Evolutionary conservation across 2,329 filamentous ascomycete genomes (phyloP).

Genomic region (Pestalotiopsis sp.): DNA sequence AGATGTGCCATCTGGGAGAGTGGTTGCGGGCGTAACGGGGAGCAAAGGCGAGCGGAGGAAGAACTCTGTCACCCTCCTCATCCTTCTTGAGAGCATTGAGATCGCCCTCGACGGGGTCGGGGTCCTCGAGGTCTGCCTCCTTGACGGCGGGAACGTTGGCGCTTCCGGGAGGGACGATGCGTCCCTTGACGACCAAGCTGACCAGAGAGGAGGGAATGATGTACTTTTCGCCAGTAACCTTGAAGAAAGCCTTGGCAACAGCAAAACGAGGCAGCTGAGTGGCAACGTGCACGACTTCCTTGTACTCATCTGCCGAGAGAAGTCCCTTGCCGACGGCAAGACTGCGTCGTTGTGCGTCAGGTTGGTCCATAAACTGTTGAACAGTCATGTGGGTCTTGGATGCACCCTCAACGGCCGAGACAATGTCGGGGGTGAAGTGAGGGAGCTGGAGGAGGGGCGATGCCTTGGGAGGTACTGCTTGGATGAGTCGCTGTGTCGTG

Average conservation of each 20-base stretch:
- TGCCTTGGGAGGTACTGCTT: conserved; percentile 80
- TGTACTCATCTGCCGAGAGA: conserved; percentile 76
- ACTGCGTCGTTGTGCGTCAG: conserved; percentile 72
- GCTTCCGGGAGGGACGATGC: conserved; percentile 86
- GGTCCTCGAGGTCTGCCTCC: conserved; percentile 81
- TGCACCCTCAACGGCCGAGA: conserved; percentile 71
- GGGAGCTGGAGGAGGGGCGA: conserved; percentile 93
- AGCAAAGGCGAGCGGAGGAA: conserved; percentile 85
- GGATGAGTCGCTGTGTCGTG: conserved; percentile 83
- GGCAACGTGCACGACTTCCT: conserved; percentile 73
- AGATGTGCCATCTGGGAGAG: conserved; percentile 89
- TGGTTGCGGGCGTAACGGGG: conserved; percentile 90
- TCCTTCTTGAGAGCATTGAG: conserved; percentile 69
- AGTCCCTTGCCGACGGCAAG: conserved; percentile 72
- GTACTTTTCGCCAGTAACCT: conserved; percentile 91
- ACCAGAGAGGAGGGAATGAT: conserved; percentile 92
- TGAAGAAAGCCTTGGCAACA: conserved; percentile 95
- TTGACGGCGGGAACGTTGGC: conserved; percentile 73
- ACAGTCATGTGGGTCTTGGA: conserved; percentile 75
- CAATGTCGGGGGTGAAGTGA: conserved; percentile 72
- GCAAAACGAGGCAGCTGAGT: conserved; percentile 82
- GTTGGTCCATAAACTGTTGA: conserved; percentile 85
- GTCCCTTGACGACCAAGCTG: conserved; percentile 91
- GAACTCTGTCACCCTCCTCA: conserved; percentile 62
- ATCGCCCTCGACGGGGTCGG: conserved; percentile 92